Conservation (phyloP, 805 yeast genomes). For the Clavispora asparagi region DNA sequence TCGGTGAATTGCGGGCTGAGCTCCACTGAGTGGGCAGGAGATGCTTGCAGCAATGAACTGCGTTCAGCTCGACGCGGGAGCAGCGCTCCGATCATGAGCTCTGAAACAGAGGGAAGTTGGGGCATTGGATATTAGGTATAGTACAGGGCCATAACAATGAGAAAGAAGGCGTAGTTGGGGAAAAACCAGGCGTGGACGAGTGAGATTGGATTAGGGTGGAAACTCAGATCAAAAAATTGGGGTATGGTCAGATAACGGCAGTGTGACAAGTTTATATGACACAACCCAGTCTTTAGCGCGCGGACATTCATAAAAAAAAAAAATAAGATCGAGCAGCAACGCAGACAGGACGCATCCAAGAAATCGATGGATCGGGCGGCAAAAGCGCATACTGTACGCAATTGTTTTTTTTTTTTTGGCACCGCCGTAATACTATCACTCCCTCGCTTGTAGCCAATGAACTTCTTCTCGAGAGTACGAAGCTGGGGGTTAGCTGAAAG, state of each 20-base stretch:
- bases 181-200: not conserved
- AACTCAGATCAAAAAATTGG: not conserved
- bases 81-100: slow-evolving; percentile 16
- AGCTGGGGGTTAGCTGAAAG: too few relatives aligned
- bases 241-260: not conserved
- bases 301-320: not conserved
- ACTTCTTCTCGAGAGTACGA: too few relatives aligned
- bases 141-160: not conserved
- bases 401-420: too few relatives aligned
- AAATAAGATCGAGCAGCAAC: not conserved
- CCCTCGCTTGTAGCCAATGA: too few relatives aligned
- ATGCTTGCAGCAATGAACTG: not conserved
- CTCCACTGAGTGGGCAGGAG: not conserved
- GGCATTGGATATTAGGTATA: slow-evolving; percentile 5
- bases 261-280: not conserved
- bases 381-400: not conserved
- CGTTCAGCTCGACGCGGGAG: slow-evolving; percentile 1
- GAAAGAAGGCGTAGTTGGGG: not conserved
- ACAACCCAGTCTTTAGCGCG: not conserved
- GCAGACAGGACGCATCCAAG: not conserved
- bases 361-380: not conserved
- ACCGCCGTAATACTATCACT: too few relatives aligned
- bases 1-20: not conserved
- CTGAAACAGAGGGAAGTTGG: slow-evolving; percentile 17
- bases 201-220: not conserved